Evolutionary conservation across 257 asterid species (phyloP), one percentile per base, ranked within the genome.

Genomic region (Capsicum pubescens): DNA sequence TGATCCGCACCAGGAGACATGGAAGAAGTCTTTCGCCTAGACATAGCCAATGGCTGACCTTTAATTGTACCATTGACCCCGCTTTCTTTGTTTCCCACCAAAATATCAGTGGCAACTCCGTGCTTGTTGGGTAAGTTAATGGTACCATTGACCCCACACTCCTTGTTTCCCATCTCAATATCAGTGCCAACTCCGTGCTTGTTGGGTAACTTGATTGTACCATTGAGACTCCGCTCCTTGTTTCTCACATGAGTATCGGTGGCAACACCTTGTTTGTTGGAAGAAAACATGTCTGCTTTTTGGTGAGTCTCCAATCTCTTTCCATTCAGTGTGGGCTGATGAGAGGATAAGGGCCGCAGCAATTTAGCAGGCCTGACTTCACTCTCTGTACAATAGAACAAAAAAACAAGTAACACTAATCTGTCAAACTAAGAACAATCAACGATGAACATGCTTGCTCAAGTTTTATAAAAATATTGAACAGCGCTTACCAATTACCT

Each of bases 291-390:
- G 35, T 60, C 57, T 48, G 88, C 86, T 63, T 86, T 84, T 71
- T 79, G 90, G 61, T 14, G 56, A 79, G 83, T 79, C 67, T 90
- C 95, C 42, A 83, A 78, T 87, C 88, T 90, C 86, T 84, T 90
- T 82, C 94, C 96, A 86, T 93, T 92, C 84, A 88, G 92, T 54
- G 83, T 46, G 76, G 85, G 84, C 44, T 84, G 90, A 68, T 86
- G 91, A 63, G 88, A 86, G 83, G 87, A 54, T 77, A 64, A 86
- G 36, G 84, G 87, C 89, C 87, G 84, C 81, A 64, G 91, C 56
- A 91, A 63, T 88, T 94, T 94, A 81, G 84, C 85, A 54, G 91
- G 89, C 90, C 95, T 90, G 77, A 86, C 81, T 87, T 94, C 95
- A 70, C 86, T 81, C 85, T 92, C 98, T 94, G 96, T 85, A 85